Conservation (phyloP, 352 stramenopile genomes). For the Sclerospora graminicola region DNA sequence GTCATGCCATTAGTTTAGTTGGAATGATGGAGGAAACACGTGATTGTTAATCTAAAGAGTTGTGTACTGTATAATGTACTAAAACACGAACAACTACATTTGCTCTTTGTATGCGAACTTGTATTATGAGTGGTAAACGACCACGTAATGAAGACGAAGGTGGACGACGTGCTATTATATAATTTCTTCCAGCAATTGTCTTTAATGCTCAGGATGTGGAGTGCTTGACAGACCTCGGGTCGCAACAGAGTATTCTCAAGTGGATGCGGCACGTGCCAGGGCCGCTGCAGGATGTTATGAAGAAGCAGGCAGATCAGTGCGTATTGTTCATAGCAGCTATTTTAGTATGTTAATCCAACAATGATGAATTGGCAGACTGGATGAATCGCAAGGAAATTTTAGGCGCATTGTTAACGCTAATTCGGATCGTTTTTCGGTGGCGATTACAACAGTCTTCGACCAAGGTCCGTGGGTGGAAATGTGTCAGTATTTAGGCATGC, state of each 20-base stretch:
- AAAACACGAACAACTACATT: background rate
- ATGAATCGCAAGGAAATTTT: constrained; percentile 24
- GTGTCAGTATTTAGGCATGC: constrained; percentile 47
- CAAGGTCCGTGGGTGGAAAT: constrained; percentile 76
- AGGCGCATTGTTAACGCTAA: constrained; percentile 31
- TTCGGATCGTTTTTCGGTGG: constrained; percentile 29
- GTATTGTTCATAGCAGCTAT: constrained; percentile 2
- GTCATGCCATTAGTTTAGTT: constrained; percentile 42
- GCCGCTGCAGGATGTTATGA: constrained; percentile 68
- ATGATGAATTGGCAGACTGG: constrained; percentile 21
- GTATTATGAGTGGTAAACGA: constrained; percentile 16
- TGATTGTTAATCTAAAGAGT: background rate
- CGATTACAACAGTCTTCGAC: constrained; percentile 67
- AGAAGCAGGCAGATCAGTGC: constrained; percentile 45
- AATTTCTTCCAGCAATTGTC: background rate
- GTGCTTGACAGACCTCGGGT: constrained; percentile 28
- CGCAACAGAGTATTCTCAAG: constrained; percentile 64
- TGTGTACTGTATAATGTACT: background rate
- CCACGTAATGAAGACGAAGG: constrained; percentile 12
- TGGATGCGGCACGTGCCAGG: constrained; percentile 65
- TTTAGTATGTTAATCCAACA: background rate
- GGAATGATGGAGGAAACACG: background rate
- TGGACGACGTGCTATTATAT: background rate
- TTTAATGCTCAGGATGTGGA: background rate
- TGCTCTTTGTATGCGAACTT: constrained; percentile 10